Base-by-base conservation (phyloP, 2,329 filamentous ascomycete genomes). In the Apiospora pterosperma region DNA sequence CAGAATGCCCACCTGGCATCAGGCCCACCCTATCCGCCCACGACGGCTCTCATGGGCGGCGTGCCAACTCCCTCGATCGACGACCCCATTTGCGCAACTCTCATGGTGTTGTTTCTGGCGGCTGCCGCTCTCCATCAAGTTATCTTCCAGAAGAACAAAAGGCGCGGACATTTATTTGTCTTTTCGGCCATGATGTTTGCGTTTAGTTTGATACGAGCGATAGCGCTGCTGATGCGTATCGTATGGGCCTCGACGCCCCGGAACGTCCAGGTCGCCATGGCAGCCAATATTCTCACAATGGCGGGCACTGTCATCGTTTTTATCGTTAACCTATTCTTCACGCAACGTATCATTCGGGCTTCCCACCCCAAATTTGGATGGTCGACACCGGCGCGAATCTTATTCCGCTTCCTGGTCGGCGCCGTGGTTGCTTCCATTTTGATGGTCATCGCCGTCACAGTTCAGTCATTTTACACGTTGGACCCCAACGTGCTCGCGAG, bases 81-180 rank as follows among this genome's bases (percentile, higher is more conserved):
- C n/a, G 44, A 63, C 14, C 42, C 48, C 34, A 42, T 63, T 5
- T 31, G 44, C n/a, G 61, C 31, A 1, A 36, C 41, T 5, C 61
- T 63, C 21, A 52, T 63, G 38, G 36, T 36, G n/a, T 25, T 39
- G 5, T 63, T 55, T 39, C 25, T 63, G 19, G 44, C 19, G n/a
- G 31, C 48, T 2, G n/a, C 44, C 1, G 25, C 31, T 25, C 16
- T 31, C n/a, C 86, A 91, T 80, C 85, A 89, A 82, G 80, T 79
- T 55, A 83, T 90, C 60, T 81, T 88, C 63, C 71, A 72, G 62
- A 28, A 69, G 28, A 80, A 80, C 64, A 63, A 67, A 1, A 74
- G 74, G 59, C 68, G 74, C 3, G 71, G 73, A 1, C 78, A 79
- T 69, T 80, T 79, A 65, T 80, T 80, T 62, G 61, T 78, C 41